Percentiles rank a stretch among this genome's conserved stretches.
Conservation (phyloP, 805 yeast genomes). For the Nakazawaea siamensis region DNA sequence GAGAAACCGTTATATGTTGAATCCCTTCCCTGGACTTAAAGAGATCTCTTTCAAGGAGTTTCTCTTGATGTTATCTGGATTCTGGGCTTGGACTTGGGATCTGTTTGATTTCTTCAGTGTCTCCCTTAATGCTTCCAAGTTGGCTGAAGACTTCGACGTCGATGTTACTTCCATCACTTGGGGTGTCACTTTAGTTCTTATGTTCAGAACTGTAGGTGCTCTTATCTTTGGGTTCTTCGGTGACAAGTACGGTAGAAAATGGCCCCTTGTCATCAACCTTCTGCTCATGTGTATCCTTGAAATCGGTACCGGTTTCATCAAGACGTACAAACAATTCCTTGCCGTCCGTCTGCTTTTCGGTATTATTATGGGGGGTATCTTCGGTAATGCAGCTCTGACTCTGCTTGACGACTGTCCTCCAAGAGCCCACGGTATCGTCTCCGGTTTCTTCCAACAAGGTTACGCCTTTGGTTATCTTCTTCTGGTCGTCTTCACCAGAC, state of each 20-base stretch:
- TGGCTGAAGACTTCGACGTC: slow-evolving; percentile 37
- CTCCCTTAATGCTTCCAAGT: slow-evolving; percentile 37
- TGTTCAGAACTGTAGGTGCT: slow-evolving; percentile 64
- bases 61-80: slow-evolving; percentile 46
- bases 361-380: slow-evolving; percentile 49
- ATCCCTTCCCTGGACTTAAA: slow-evolving; percentile 55
- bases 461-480: slow-evolving; percentile 63
- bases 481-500: slow-evolving; percentile 59
- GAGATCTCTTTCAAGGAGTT: slow-evolving; percentile 45
- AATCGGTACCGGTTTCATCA: slow-evolving; percentile 56
- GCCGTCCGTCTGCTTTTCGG: slow-evolving; percentile 61
- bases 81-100: slow-evolving; percentile 57
- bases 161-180: slow-evolving; percentile 47
- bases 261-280: slow-evolving; percentile 44
- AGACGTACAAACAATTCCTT: slow-evolving; percentile 46
- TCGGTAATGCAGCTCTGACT: slow-evolving; percentile 45
- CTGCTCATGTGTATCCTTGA: slow-evolving; percentile 41
- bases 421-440: slow-evolving; percentile 47
- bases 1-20: slow-evolving; percentile 33
- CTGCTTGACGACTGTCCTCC: slow-evolving; percentile 46
- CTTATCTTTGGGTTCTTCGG: slow-evolving; percentile 50
- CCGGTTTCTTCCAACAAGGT: slow-evolving; percentile 75
- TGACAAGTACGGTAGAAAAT: slow-evolving; percentile 54
- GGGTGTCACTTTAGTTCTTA: slow-evolving; percentile 61
- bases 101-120: slow-evolving; percentile 57